Percentiles rank a stretch among this genome's conserved stretches.
Conservation (phyloP, 2,329 filamentous ascomycete genomes). For the Fusarium lyarnte region DNA sequence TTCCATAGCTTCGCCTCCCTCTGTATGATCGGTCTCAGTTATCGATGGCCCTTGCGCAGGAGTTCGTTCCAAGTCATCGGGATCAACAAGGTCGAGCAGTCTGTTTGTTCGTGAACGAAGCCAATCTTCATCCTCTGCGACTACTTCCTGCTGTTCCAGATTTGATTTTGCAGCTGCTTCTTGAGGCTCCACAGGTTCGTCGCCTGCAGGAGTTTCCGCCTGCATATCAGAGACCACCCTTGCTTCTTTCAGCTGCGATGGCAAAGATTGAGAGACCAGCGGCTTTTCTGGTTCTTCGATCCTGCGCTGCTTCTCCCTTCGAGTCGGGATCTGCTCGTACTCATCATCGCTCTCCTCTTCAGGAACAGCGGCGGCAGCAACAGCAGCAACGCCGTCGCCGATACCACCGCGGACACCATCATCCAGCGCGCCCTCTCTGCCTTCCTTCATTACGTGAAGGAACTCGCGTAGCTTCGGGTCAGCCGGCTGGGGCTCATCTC, state of each 20-base stretch:
- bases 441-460: slow-evolving; percentile 79
- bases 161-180: slow-evolving; percentile 33
- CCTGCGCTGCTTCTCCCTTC: slow-evolving; percentile 58
- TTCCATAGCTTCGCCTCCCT: slow-evolving; percentile 27
- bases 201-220: slow-evolving; percentile 23
- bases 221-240: slow-evolving; percentile 15
- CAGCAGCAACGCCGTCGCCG: slow-evolving; percentile 30
- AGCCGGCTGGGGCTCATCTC: slow-evolving; percentile 64
- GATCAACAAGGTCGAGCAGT: slow-evolving; percentile 83
- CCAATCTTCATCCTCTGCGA: slow-evolving; percentile 87
- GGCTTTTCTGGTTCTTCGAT: slow-evolving; percentile 42
- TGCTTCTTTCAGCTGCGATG: slow-evolving; percentile 33
- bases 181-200: slow-evolving; percentile 34
- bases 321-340: slow-evolving; percentile 72
- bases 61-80: slow-evolving; percentile 62
- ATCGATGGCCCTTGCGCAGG: slow-evolving; percentile 26
- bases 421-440: slow-evolving; percentile 48
- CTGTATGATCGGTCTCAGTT: slow-evolving; percentile 26
- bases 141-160: slow-evolving; percentile 44
- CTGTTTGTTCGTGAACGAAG: slow-evolving; percentile 88
- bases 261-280: slow-evolving; percentile 28
- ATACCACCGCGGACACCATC: slow-evolving; percentile 43
- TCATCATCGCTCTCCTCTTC: slow-evolving; percentile 77
- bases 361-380: slow-evolving; percentile 51
- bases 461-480: slow-evolving; percentile 89